Conservation (phyloP, 345 rosid species). For the Turnera subulata region DNA sequence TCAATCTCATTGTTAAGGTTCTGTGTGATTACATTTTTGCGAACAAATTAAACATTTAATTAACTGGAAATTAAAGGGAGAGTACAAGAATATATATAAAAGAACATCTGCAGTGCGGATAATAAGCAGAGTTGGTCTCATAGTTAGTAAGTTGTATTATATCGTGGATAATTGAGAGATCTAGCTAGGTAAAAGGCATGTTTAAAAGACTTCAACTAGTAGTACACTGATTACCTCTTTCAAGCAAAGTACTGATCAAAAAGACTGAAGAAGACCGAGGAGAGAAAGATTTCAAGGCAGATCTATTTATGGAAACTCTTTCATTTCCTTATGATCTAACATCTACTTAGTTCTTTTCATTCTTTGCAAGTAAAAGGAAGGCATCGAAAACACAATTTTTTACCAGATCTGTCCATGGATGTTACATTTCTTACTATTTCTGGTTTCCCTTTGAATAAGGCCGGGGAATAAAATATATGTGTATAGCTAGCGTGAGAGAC, state of each 20-base stretch:
- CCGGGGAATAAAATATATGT: conserved; percentile 17
- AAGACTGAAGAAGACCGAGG: too few relatives aligned
- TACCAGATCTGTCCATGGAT: conserved; percentile 44
- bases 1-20: conserved; percentile 75
- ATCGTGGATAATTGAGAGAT: conserved; percentile 8
- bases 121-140: conserved; percentile 8
- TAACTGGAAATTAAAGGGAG: neutral
- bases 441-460: conserved; percentile 13
- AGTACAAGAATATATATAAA: too few relatives aligned
- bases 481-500: too few relatives aligned
- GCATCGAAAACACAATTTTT: conserved; percentile 11
- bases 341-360: conserved; percentile 1
- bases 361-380: conserved; percentile 30
- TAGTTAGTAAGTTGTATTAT: neutral
- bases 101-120: neutral
- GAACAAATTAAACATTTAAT: neutral
- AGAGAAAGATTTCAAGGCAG: too few relatives aligned
- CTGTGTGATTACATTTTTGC: conserved; percentile 21
- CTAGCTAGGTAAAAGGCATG: neutral
- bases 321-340: conserved; percentile 8
- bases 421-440: conserved; percentile 25
- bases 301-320: conserved; percentile 14
- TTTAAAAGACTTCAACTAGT: neutral
- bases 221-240: too few relatives aligned
- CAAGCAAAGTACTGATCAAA: too few relatives aligned